Base-by-base conservation (phyloP, 768 basidiomycete genomes). In the Termitomyces sp. region DNA sequence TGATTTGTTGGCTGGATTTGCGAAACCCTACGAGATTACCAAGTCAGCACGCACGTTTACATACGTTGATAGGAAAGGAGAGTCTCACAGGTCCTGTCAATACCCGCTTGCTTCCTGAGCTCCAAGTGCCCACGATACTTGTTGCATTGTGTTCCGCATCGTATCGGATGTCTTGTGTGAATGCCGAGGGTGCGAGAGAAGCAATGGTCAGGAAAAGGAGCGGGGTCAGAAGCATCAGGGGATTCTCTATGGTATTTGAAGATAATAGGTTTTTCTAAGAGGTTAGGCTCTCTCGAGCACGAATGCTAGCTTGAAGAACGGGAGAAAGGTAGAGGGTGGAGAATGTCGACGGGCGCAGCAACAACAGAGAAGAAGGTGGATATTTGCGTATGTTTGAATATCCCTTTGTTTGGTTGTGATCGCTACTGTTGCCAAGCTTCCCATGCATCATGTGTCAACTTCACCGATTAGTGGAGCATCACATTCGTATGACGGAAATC, bases 81-180 rank as follows among this genome's bases (percentile, higher is more conserved):
- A 14, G 10, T 87, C 94, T 74, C 65, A 96, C 95, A 10, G 85
- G 13, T 30, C 96, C 96, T 7, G 96, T 96, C 20, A 78, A 20
- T 30, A 98, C 94, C 32, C 79, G 76, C 63, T 80, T 78, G 65
- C 83, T 85, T 20, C 92, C 92, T 38, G 92, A 87, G 50, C 80
- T 80, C 96, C 96, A 98, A 11, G 94, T 94, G 0, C 96, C 96
- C 32, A 66, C 61, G 52, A 98, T 74, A 55, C 73, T 49, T 0
- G 92, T 92, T 3, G 81, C 76, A 68, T 95, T 95, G 67, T 88
- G 85, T 0, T 54, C 65, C 1, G 66, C 0, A 65, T 81, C 69
- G 66, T 73, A 84, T 0, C 62, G 56, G 57, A 82, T 80, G 55
- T 62, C 64, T 61, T 79, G 76, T 10, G 74, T 72, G 33, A 61